phyloP scores from a whole-genome alignment of 108 stramenopile species.

The Skeletonema menzelii region DNA sequence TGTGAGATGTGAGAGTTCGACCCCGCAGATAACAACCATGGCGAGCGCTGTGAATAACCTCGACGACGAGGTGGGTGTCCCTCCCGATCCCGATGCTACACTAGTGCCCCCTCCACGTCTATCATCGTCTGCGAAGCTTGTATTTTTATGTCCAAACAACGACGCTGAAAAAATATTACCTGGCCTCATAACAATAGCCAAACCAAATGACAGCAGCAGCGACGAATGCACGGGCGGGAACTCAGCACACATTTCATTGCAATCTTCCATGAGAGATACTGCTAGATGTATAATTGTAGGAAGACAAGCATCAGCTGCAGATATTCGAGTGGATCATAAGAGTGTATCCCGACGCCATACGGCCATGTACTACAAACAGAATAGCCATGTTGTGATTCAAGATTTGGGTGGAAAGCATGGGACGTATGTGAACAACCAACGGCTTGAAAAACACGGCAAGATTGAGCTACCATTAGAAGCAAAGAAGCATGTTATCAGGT shows the following conservation, averaged over 20 bases:
- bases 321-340: constrained; percentile 66
- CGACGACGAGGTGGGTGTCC: constrained; percentile 35
- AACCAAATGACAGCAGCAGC: neutral
- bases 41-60: constrained; percentile 3
- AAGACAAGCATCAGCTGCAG: constrained; percentile 59
- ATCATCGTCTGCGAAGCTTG: constrained; percentile 7
- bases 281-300: constrained; percentile 52
- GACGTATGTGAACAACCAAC: constrained; percentile 45
- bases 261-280: constrained; percentile 23
- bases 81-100: constrained; percentile 28
- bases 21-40: neutral
- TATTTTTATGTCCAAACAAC: constrained; percentile 6
- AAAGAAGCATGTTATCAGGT: constrained; percentile 20
- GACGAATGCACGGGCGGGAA: neutral
- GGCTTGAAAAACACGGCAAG: constrained; percentile 42
- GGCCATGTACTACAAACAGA: constrained; percentile 43
- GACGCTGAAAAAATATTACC: constrained; percentile 1
- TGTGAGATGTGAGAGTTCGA: no score
- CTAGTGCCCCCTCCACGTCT: constrained; percentile 18
- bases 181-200: neutral
- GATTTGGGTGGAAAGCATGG: constrained; percentile 78
- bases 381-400: constrained; percentile 29
- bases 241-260: constrained; percentile 10
- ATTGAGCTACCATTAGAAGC: constrained; percentile 25
- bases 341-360: constrained; percentile 71